Evolutionary conservation across 495 filamentous ascomycete genomes (phyloP), one percentile per base, ranked within the genome.

Genomic region (Penicillium diatomitis): DNA sequence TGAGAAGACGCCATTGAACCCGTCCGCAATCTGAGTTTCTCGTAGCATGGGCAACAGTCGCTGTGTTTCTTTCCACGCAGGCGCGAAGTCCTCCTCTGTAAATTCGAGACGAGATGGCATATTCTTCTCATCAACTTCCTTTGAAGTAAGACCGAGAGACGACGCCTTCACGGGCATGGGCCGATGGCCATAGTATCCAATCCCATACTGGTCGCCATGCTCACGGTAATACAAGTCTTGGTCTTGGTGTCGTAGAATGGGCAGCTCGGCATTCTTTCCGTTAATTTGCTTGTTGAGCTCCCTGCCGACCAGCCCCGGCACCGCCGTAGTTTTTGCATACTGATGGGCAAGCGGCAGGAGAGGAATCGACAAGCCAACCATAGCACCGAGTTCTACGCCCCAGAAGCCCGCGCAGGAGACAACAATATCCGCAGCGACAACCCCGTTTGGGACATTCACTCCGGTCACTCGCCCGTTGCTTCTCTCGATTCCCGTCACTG

Each of bases 381-480:
- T 75, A 1, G 67, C 71, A 2, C 74, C 74, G 10, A 77, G 50
- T 45, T 77, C 70, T 2, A 76, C 74, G 5, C 74, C 74, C 74
- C 74, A 77, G 63, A 77, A 76, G 2, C 74, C 74, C 32, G 74
- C 74, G 53, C 74, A 77, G 11, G 73, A 75, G 27, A 76, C 54
- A 30, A 77, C 58, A 20, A 76, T 67, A 35, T 77, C 74, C 1
- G 74, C 73, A 0, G 66, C 48, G n/a, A 77, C 58, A 0, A 45
- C 63, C 8, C 67, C 71, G 5, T 44, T 49, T 5, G 67, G 62
- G 2, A 67, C 74, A 8, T 42, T 63, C 28, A 77, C 74, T 9
- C 72, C 73, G 3, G 72, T 76, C 20, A 76, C 71, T 8, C 56
- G 56, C 33, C 55, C 44, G 4, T 57, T 49, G 10, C 45, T 41